Base-by-base conservation (phyloP, 2,329 filamentous ascomycete genomes). In the Verticillium dahliae region DNA sequence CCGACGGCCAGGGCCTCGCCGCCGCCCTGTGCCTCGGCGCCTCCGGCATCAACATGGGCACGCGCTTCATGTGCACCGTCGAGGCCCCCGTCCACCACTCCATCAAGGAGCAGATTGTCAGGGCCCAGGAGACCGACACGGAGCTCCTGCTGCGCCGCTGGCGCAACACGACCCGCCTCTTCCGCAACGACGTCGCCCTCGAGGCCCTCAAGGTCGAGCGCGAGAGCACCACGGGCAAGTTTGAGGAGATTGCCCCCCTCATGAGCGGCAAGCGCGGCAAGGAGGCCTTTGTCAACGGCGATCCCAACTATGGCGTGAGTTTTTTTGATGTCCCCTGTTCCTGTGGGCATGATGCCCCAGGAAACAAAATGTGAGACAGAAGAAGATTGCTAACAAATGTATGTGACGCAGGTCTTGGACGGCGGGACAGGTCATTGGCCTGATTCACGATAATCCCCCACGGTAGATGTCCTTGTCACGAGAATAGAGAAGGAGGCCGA, bases 41-140 rank as follows among this genome's bases (percentile, higher is more conserved):
- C 0, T 91, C 91, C 74, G 95, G 95, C 65, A 88, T 98, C 78
- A 99, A 99, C 78, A 99, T 99, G 95, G 95, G 95, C 62, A 99
- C 95, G 10, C 83, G 95, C 52, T 99, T 98, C 80, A 96, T 99
- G 91, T 94, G 90, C 79, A 98, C 95, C 0, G 82, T 94, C 55
- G 95, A 98, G 77, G 88, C 93, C 15, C 95, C 95, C 1, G 90
- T 99, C 66, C 95, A 99, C 78, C 74, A 86, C 57, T 96, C 96
- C 68, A 92, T 99, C 80, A 99, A 99, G 83, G 83, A 96, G 75
- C 83, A 90, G 67, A 99, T 99, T 70, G 92, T 97, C 58, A 83
- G 86, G 61, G 90, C 93, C 1, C 83, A 92, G 65, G 95, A 99
- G 81, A 92, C 90, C 27, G 92, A 98, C 75, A 99, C 95, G 0